Conservation (phyloP, 257 asterid genomes). For the Fraxinus pennsylvanica region DNA sequence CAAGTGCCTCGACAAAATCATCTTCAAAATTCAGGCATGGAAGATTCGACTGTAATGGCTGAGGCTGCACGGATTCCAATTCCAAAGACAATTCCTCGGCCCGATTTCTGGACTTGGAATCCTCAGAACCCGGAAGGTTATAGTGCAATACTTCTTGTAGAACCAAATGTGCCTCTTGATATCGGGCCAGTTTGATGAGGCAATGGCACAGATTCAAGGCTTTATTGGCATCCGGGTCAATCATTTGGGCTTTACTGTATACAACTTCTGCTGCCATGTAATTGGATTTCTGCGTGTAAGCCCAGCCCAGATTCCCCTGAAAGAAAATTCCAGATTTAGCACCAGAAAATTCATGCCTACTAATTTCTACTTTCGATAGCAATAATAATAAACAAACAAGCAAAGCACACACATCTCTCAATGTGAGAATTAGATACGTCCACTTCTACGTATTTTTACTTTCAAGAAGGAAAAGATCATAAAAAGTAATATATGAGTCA, state of each 20-base stretch:
- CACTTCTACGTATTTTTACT: no score
- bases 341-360: no score
- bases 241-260: conserved; percentile 83
- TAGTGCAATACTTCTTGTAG: conserved; percentile 57
- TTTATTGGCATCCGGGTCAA: conserved; percentile 80
- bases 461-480: no score
- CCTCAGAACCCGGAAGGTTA: conserved; percentile 63
- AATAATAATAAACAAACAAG: background rate
- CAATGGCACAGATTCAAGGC: conserved; percentile 77
- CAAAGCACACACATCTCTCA: background rate
- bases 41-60: conserved; percentile 10
- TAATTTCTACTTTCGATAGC: no score
- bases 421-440: background rate
- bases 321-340: background rate
- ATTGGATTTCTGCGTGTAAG: conserved; percentile 75
- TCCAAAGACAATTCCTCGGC: conserved; percentile 55
- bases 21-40: conserved; percentile 49
- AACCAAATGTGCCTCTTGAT: conserved; percentile 54
- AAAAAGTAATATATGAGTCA: no score
- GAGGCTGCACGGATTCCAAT: conserved; percentile 36
- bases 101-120: conserved; percentile 50
- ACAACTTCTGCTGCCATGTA: conserved; percentile 78
- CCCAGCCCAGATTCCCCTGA: conserved; percentile 93
- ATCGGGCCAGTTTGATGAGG: conserved; percentile 60
- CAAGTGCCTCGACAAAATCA: conserved; percentile 56